Evolutionary conservation across 2,329 filamentous ascomycete genomes (phyloP), one percentile per base, ranked within the genome.

Genomic region (Monilinia fructicola): DNA sequence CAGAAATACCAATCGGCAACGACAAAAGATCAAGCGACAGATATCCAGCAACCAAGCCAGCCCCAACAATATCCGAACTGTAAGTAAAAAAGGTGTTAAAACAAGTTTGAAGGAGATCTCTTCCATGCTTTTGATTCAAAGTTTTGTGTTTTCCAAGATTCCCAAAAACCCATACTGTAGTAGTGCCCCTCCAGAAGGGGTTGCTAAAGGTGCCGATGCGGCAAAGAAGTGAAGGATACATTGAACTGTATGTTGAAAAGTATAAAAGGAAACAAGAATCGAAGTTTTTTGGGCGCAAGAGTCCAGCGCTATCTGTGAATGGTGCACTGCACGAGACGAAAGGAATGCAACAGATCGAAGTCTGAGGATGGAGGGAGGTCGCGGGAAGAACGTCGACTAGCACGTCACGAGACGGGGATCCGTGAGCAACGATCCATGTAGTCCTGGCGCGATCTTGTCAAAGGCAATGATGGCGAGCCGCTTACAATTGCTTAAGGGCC

Each of bases 401-500:
- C 7, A 50, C 26, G 4, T 21, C 6, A 14, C 44, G 58, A 61
- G 58, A 50, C 31, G 31, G n/a, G 38, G 18, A 21, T 14, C 4
- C 58, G 46, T 38, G 35, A 11, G 58, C 58, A 38, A n/a, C 58
- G 28, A 21, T 48, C n/a, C 4, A 50, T 60, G 14, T 10, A 55
- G 31, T 38, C 9, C 23, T 14, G 44, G 46, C 7, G n/a, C 58
- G 44, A 61, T 16, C 11, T 38, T 16, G 14, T 31, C 40, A 42
- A 16, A 7, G 40, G 31, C 58, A 38, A 21, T 21, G 21, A 21
- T 11, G 9, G 23, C 4, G 2, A 26, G n/a, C 23, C 2, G 10
- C 54, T 58, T 68, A 69, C 14, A 70, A 52, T 31, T 65, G 55
- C 23, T 16, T 23, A 53, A 70, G 66, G 52, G 56, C 64, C 42